phyloP scores from a whole-genome alignment of 2,329 filamentous ascomycete genomes.

The Fusarium brevicatenulatum region DNA sequence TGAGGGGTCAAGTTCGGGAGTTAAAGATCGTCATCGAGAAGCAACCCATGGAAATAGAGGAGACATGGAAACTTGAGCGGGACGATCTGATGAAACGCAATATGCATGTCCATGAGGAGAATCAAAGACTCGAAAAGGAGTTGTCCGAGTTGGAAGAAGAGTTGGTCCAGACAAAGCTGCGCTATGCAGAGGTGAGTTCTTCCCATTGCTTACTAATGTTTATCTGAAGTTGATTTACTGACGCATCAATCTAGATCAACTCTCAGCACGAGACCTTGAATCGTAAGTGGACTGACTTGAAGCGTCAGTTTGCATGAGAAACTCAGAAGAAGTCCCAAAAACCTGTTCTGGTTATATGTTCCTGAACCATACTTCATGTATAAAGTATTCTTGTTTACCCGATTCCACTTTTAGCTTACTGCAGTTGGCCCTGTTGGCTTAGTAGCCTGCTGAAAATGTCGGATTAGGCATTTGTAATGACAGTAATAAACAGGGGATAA shows the following conservation, averaged over 20 bases:
- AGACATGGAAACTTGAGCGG: slow-evolving; percentile 82
- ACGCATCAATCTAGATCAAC: slow-evolving; percentile 66
- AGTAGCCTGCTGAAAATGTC: slow-evolving; percentile 23
- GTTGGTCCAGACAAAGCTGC: slow-evolving; percentile 93
- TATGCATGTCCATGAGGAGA: slow-evolving; percentile 92
- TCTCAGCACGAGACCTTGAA: slow-evolving; percentile 75
- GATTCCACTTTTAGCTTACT: slow-evolving; percentile 9
- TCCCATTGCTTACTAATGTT: neutral
- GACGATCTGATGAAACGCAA: slow-evolving; percentile 93
- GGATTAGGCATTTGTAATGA: slow-evolving; percentile 36
- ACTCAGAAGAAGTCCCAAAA: neutral
- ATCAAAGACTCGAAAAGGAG: slow-evolving; percentile 86
- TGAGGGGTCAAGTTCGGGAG: slow-evolving; percentile 86
- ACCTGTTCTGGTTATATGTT: slow-evolving; percentile 25
- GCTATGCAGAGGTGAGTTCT: slow-evolving; percentile 85
- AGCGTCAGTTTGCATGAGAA: slow-evolving; percentile 63
- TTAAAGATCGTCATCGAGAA: slow-evolving; percentile 87
- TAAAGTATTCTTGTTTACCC: slow-evolving; percentile 37
- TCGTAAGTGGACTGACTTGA: slow-evolving; percentile 81
- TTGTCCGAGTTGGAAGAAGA: slow-evolving; percentile 92
- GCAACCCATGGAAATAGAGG: slow-evolving; percentile 89
- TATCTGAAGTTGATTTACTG: slow-evolving; percentile 8
- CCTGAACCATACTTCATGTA: slow-evolving; percentile 39
- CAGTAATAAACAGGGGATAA: slow-evolving; percentile 24
- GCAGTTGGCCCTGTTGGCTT: slow-evolving; percentile 9